Evolutionary conservation across 2,329 filamentous ascomycete species (phyloP), one percentile per base, ranked within the genome.

Genomic region (Pleurostoma richardsiae): DNA sequence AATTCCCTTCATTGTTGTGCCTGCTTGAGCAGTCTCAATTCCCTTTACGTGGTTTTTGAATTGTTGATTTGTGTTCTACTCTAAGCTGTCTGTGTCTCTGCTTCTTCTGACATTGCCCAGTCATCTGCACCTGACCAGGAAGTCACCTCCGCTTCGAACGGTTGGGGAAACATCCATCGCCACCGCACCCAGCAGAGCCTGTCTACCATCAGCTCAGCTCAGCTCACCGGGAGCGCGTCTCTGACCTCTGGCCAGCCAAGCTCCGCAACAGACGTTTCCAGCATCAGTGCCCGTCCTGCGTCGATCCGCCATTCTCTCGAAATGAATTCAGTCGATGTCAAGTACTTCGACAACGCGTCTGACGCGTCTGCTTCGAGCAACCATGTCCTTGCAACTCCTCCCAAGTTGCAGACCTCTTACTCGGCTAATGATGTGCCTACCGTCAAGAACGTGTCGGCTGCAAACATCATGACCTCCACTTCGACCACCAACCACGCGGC

Each of bases 361-460:
- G 74, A 76, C 42, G 54, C 60, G 8, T 51, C 65, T 29, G 59
- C 79, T 3, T 66, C 77, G 11, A 64, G 68, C 29, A 78, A 62
- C 48, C 73, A 77, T 49, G 66, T 67, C 49, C 77, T 86, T 63
- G 74, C 80, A 29, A 80, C 80, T 45, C 80, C 86, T 33, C 82
- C 85, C 30, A 90, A 88, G 71, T 68, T 96, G 48, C 88, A 91
- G 67, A 85, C 87, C 40, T 96, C 92, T 0, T 96, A 88, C 70
- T 96, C 94, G 7, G 83, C 89, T 45, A 94, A 87, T 65, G 91
- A 97, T 59, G 77, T 96, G 26, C 88, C 90, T 4, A 95, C 90
- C 6, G 74, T 90, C 59, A 95, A 94, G 77, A 85, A 76, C 54
- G 73, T 79, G 45, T 77, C 79, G 46, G 74, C 70, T 42, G 66